Evolutionary conservation across 306 rosid species (phyloP).

Genomic region (Myrica gale): DNA sequence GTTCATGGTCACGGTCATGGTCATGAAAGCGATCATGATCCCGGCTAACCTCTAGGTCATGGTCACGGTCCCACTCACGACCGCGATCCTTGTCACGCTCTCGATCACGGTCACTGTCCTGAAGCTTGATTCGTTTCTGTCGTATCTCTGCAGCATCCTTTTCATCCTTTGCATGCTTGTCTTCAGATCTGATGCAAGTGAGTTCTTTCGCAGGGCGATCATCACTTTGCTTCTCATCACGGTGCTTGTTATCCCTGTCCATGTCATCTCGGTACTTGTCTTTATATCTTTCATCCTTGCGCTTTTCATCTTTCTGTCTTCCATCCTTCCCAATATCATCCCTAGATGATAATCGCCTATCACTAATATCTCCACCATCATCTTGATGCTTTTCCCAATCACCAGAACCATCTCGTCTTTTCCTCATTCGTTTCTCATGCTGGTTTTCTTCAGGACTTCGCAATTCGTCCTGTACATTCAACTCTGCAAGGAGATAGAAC

Average conservation of each 20-base stretch:
- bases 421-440: slow-evolving; percentile 63
- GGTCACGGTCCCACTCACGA: slow-evolving; percentile 1
- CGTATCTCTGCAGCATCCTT: slow-evolving; percentile 60
- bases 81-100: slow-evolving; percentile 27
- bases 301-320: slow-evolving; percentile 78
- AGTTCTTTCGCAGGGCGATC: slow-evolving; percentile 67
- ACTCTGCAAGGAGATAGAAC: slow-evolving; percentile 45
- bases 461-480: slow-evolving; percentile 53
- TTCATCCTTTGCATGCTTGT: slow-evolving; percentile 70
- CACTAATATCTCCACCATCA: slow-evolving; percentile 54
- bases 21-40: slow-evolving; percentile 37
- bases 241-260: slow-evolving; percentile 71
- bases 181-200: slow-evolving; percentile 62
- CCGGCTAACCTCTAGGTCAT: slow-evolving; percentile 18
- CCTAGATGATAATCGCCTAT: slow-evolving; percentile 55
- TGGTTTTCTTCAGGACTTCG: slow-evolving; percentile 74
- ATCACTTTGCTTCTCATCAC: slow-evolving; percentile 70
- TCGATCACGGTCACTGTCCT: slow-evolving; percentile 60
- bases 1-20: slow-evolving; percentile 28
- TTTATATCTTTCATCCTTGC: slow-evolving; percentile 73
- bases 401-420: slow-evolving; percentile 61
- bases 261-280: slow-evolving; percentile 72
- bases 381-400: slow-evolving; percentile 66
- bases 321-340: slow-evolving; percentile 69
- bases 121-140: slow-evolving; percentile 68